These are phyloP conservation scores for Leishmania tarentolae DNA, from an alignment of 208 protist genomes.

Conservation along the genomic window DNA sequence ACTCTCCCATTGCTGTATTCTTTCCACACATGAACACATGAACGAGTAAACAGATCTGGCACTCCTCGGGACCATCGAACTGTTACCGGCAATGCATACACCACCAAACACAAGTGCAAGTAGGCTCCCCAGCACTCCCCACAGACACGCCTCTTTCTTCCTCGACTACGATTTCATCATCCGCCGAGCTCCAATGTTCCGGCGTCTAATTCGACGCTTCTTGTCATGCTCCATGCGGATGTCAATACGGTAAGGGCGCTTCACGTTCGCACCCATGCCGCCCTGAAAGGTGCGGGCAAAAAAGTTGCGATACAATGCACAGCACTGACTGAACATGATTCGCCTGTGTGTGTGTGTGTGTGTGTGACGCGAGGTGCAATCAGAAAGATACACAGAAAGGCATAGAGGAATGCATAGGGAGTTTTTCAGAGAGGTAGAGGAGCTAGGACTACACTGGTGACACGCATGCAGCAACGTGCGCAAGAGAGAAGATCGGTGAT, in stretches of 20 bases:
- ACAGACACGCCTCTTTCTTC: neutral
- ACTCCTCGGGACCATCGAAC: neutral
- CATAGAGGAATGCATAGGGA: neutral
- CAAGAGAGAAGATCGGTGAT: neutral
- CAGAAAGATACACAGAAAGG: neutral
- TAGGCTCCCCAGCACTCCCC: neutral
- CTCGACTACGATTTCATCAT: slow-evolving; percentile 86
- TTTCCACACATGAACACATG: neutral
- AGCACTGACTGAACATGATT: slow-evolving; percentile 29
- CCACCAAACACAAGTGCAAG: neutral
- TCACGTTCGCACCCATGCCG: slow-evolving; percentile 80
- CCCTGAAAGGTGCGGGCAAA: slow-evolving; percentile 75
- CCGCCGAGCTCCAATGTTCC: slow-evolving; percentile 70
- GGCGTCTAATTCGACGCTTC: slow-evolving; percentile 63
- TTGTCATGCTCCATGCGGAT: slow-evolving; percentile 90
- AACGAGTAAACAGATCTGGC: neutral
- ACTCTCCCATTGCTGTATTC: neutral
- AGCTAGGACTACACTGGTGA: neutral
- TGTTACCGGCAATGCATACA: neutral
- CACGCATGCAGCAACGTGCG: neutral
- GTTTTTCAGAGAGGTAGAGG: neutral
- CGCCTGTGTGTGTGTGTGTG: too few relatives aligned
- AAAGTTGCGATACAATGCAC: slow-evolving; percentile 51
- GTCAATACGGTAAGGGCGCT: slow-evolving; percentile 82
- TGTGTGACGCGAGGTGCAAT: neutral